Percentiles rank a stretch among this genome's conserved stretches.
These are phyloP conservation scores for Phoenix dactylifera DNA, from an alignment of 176 grass and related monocot genomes.

Conservation along the genomic window DNA sequence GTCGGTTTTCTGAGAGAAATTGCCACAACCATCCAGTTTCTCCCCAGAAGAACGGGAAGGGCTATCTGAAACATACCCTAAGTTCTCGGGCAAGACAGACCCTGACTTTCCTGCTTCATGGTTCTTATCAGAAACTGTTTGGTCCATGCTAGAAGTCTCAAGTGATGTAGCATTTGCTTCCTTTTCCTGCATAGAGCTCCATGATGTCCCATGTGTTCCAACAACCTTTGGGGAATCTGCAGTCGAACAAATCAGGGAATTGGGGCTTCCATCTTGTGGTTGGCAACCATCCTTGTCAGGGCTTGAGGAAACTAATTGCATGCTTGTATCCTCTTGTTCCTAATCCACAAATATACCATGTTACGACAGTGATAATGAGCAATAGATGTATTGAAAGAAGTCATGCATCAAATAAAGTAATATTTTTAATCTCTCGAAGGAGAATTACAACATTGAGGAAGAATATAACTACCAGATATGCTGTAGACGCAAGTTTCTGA, in stretches of 20 bases:
- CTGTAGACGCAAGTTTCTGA: not conserved
- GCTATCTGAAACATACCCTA: conserved; percentile 28
- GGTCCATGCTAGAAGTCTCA: not conserved
- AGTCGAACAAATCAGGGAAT: not conserved
- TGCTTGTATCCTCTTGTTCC: not conserved
- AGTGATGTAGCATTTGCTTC: not conserved
- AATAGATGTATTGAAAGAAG: too few species aligned
- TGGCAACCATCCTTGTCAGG: not conserved
- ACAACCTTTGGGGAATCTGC: not conserved
- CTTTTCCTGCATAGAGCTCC: not conserved
- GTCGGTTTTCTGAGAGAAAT: conserved; percentile 6
- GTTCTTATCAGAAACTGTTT: not conserved
- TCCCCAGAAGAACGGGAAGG: conserved; percentile 14
- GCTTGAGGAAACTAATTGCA: not conserved
- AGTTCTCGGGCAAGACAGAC: conserved; percentile 10
- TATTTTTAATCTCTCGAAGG: too few species aligned
- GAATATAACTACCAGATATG: conserved; percentile 1
- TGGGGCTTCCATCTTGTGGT: not conserved
- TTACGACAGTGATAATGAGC: too few species aligned
- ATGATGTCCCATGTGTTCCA: not conserved
- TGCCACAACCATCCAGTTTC: conserved; percentile 9
- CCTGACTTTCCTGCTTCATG: not conserved
- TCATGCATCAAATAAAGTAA: too few species aligned
- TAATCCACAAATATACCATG: not conserved
- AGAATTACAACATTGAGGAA: not conserved